A percentile compares a stretch with the other conserved stretches of the same genome.
Conservation (phyloP, 2,329 filamentous ascomycete species). For the Emergomyces orientalis region DNA sequence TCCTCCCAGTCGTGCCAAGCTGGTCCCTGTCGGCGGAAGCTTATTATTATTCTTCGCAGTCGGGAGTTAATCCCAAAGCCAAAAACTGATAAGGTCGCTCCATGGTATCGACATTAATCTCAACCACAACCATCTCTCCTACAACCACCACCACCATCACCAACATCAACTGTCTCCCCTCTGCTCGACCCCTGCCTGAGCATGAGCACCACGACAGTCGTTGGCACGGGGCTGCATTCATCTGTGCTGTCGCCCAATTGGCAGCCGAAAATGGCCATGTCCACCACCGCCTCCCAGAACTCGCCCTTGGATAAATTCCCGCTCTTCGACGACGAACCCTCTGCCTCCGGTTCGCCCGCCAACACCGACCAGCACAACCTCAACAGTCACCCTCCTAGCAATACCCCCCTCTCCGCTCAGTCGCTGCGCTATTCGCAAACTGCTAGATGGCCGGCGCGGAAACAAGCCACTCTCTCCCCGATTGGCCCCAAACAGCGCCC, state of each 20-base stretch:
- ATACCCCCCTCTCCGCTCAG: conserved; percentile 17
- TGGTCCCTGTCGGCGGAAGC: too few species aligned
- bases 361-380: conserved; percentile 15
- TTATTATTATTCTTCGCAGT: too few species aligned
- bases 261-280: conserved; percentile 20
- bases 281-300: conserved; percentile 9
- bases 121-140: neutral
- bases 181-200: conserved; percentile 9
- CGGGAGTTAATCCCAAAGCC: too few species aligned
- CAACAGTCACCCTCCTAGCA: conserved; percentile 15
- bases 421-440: conserved; percentile 27
- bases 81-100: too few species aligned
- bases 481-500: conserved; percentile 48
- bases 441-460: conserved; percentile 55
- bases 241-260: conserved; percentile 31
- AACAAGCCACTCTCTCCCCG: conserved; percentile 40
- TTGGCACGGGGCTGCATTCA: conserved; percentile 31
- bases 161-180: neutral
- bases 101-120: neutral
- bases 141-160: neutral
- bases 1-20: too few species aligned
- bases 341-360: conserved; percentile 20
- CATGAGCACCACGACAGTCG: conserved; percentile 35
- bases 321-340: conserved; percentile 33
- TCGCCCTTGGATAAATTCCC: conserved; percentile 36